Conservation (phyloP, 352 stramenopile species). For the Phytophthora brassicae region DNA sequence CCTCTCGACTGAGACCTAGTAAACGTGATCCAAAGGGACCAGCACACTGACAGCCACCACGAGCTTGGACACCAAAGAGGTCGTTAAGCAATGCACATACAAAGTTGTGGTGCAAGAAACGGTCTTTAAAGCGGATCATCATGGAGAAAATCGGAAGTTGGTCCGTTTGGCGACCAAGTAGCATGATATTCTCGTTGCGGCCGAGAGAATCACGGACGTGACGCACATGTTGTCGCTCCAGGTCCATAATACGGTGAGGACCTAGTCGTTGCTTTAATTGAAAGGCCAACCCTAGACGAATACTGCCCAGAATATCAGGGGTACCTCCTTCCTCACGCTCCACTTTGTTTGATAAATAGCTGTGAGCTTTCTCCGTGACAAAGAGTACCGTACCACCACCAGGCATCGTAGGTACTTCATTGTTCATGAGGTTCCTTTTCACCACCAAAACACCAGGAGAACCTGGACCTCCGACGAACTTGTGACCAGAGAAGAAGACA, state of each 20-base stretch:
- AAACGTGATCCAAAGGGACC: slow-evolving; percentile 93
- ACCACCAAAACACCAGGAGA: slow-evolving; percentile 94
- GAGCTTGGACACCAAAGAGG: slow-evolving; percentile 93
- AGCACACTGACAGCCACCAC: slow-evolving; percentile 76
- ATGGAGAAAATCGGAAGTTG: slow-evolving; percentile 96
- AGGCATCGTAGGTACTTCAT: slow-evolving; percentile 54
- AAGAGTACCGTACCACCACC: slow-evolving; percentile 57
- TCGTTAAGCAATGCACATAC: slow-evolving; percentile 97
- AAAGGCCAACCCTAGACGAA: slow-evolving; percentile 91
- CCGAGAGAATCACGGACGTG: slow-evolving; percentile 45
- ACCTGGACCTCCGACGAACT: slow-evolving; percentile 93
- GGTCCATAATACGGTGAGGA: slow-evolving; percentile 45
- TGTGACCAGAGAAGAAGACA: slow-evolving; percentile 96
- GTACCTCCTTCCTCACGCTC: slow-evolving; percentile 95
- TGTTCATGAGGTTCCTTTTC: slow-evolving; percentile 88
- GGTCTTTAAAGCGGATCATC: slow-evolving; percentile 80
- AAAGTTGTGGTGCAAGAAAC: slow-evolving; percentile 98
- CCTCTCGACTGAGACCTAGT: slow-evolving; percentile 83
- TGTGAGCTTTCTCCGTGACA: slow-evolving; percentile 56
- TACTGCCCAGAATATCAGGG: slow-evolving; percentile 93
- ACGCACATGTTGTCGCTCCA: slow-evolving; percentile 45
- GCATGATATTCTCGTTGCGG: slow-evolving; percentile 70
- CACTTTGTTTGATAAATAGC: slow-evolving; percentile 74
- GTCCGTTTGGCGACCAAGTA: slow-evolving; percentile 79
- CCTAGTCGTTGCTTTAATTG: slow-evolving; percentile 85